Evolutionary conservation across 2,329 filamentous ascomycete genomes (phyloP), one percentile per base, ranked within the genome.

Genomic region (Cladosporium sp.): DNA sequence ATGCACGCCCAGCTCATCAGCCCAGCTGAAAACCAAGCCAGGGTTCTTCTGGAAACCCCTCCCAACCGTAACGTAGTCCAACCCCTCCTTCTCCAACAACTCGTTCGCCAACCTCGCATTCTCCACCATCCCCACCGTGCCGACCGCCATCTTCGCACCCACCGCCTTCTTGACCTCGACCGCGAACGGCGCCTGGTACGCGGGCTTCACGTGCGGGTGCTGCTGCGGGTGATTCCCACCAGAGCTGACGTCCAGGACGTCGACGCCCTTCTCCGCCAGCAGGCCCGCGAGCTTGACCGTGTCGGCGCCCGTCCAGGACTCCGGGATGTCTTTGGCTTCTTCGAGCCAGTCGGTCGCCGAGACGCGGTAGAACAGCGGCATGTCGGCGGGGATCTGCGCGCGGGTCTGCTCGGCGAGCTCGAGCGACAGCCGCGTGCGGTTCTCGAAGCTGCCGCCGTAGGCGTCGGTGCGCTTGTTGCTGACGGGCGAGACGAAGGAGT

Each of bases 21-120:
- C 90, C 57, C 81, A 84, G 33, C 80, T 77, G 70, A 89, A 82
- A 4, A 63, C 57, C 65, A 90, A 83, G 54, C 87, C 84, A 0
- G 90, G 87, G 64, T 95, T 89, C 67, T 89, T 82, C 71, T 95
- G 77, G 70, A 93, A 93, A 63, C 86, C 85, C 52, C 89, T 77
- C 0, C 81, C 91, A 1, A 86, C 77, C 14, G 92, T 76, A 0
- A 85, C 82, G n/a, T 91, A 68, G 65, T 96, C 90, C 54, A 83
- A 61, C 1, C 62, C 63, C 19, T 70, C 63, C 55, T 66, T 61
- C 56, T 80, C 73, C 2, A 81, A 65, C 63, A 85, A 54, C 72
- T 80, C 58, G 76, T 83, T 78, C 5, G 88, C 89, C 67, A 85
- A 78, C 61, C 83, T 79, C 2, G 84, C 86, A 31, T 79, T 79